Evolutionary conservation across 2,329 filamentous ascomycete genomes (phyloP).

Genomic region (Verruconis gallopava): DNA sequence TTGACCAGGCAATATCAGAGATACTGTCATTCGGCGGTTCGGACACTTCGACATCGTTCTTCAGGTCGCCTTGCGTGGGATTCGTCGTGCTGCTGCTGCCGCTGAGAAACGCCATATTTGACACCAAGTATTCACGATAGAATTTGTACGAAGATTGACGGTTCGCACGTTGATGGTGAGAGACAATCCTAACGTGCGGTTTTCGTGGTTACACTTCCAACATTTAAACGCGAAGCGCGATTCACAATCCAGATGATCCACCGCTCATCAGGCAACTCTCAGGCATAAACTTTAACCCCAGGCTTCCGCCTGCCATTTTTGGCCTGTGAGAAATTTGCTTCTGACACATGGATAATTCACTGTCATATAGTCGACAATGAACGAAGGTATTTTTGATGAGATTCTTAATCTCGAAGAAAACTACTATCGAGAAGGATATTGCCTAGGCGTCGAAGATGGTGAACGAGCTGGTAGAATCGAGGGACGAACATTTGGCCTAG

Average conservation of each 20-base stretch:
- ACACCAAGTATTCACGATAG: background rate
- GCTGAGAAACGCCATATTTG: constrained; percentile 34
- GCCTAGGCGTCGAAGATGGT: constrained; percentile 63
- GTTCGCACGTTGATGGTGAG: too few relatives aligned
- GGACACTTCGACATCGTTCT: constrained; percentile 69
- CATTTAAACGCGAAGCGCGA: too few relatives aligned
- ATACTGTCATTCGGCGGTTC: constrained; percentile 80
- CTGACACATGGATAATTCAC: too few relatives aligned
- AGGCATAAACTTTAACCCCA: too few relatives aligned
- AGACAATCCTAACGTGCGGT: too few relatives aligned
- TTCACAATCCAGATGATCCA: too few relatives aligned
- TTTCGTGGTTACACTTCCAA: too few relatives aligned
- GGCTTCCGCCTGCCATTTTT: too few relatives aligned
- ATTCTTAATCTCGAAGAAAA: constrained; percentile 48
- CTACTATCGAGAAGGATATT: constrained; percentile 76
- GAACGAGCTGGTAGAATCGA: constrained; percentile 67
- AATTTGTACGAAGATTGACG: too few relatives aligned
- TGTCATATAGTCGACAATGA: too few relatives aligned
- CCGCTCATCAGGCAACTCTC: too few relatives aligned
- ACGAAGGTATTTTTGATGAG: constrained; percentile 43
- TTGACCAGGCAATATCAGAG: constrained; percentile 74
- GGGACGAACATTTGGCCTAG: constrained; percentile 78
- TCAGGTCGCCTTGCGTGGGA: constrained; percentile 74
- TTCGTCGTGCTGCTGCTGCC: constrained; percentile 35
- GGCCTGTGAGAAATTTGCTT: too few relatives aligned